phyloP scores from a whole-genome alignment of 805 yeast genomes.

The Monosporozyma solicola region DNA sequence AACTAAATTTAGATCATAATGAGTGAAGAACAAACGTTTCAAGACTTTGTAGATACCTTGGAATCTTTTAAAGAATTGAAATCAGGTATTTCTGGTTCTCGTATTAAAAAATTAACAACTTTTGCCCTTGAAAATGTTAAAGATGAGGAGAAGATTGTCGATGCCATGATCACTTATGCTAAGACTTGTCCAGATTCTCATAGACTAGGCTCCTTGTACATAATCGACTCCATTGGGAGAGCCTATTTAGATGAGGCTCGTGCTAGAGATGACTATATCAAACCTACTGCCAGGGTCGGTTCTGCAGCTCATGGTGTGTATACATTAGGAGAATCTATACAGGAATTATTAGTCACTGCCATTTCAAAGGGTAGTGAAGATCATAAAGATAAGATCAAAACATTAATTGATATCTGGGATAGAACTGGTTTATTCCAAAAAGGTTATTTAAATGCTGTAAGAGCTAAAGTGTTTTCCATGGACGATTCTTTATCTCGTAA shows the following conservation, averaged over 20 bases:
- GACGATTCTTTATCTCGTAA: constrained; percentile 14
- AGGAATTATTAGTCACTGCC: constrained; percentile 54
- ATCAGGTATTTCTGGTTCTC: constrained; percentile 92
- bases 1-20: background rate
- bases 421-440: constrained; percentile 69
- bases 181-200: constrained; percentile 68
- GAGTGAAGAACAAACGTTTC: constrained; percentile 19
- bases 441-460: constrained; percentile 44
- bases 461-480: constrained; percentile 44
- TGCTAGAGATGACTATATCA: constrained; percentile 41
- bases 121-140: constrained; percentile 62
- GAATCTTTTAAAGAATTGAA: constrained; percentile 44
- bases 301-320: constrained; percentile 66
- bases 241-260: constrained; percentile 70
- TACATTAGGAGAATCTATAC: constrained; percentile 56
- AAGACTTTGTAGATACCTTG: constrained; percentile 34
- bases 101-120: constrained; percentile 79
- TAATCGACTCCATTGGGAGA: constrained; percentile 86
- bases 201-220: constrained; percentile 85
- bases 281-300: constrained; percentile 51
- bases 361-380: constrained; percentile 46
- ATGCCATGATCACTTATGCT: constrained; percentile 37
- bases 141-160: constrained; percentile 24
- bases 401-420: constrained; percentile 88
- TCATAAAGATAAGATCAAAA: constrained; percentile 65